Evolutionary conservation across 192 early-diverging fungal species (phyloP), one percentile per base, ranked within the genome.

Genomic region (Geranomyces variabilis): DNA sequence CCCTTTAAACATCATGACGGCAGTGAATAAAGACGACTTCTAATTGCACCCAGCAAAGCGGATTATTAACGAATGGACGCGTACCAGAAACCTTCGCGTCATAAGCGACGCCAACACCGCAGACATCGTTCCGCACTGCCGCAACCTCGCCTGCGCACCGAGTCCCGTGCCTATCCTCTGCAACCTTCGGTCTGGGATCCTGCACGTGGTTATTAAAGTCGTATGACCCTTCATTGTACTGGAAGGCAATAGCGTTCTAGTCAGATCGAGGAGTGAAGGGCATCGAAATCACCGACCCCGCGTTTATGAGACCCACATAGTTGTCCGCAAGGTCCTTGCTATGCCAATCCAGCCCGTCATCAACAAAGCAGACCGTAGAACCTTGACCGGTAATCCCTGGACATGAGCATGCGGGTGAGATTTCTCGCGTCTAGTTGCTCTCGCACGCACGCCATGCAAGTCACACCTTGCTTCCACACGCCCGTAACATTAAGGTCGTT

Each of bases 81-180:
- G 56, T 74, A 90, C 93, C 95, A 0, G 94, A 84, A 0, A 99
- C 91, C 66, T 90, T 86, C 14, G 95, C 90, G 62, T 91, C 82
- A 61, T 88, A 97, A 0, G 97, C 97, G 4, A 98, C 87, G 19
- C 97, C 97, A 0, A 98, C 88, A 26, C 95, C 95, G 74, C 97
- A 97, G 6, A 96, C 87, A 69, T 93, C 78, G 79, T 99, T 99
- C 63, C 83, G 84, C n/a, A 80, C 81, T 0, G 97, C 94, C 0
- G 96, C 97, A 15, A 99, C 94, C 83, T 97, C 93, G 17, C 97
- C 97, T 7, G 97, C 97, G 77, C 96, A 99, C 44, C 97, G 82
- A 12, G 97, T 99, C 47, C 97, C 97, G 75, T 99, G 97, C 51
- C 86, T 85, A 75, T 99, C 97, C 36, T 94, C 91, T 17, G 41